Evolutionary conservation across 1,139 yeast genomes (phyloP).

Genomic region (Yamadazyma spencermartinsiae): DNA sequence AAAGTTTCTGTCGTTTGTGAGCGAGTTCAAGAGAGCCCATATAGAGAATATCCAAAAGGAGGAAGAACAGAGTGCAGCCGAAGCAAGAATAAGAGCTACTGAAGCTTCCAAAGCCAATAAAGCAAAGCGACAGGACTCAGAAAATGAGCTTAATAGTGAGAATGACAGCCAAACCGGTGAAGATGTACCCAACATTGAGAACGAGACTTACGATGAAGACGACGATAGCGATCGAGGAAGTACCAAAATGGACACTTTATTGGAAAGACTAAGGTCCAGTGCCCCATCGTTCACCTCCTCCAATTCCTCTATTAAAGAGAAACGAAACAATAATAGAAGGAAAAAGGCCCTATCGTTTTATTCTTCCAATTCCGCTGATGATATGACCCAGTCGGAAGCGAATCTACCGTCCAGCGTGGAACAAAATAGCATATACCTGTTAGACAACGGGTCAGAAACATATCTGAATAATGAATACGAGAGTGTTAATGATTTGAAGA

Average conservation of each 20-base stretch:
- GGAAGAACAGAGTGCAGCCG: constrained; percentile 45
- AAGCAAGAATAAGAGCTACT: constrained; percentile 35
- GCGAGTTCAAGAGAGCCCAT: constrained; percentile 46
- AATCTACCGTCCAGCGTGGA: not conserved
- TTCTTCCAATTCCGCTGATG: constrained; percentile 25
- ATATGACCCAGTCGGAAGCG: not conserved
- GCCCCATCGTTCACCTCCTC: constrained; percentile 23
- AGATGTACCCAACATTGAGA: constrained; percentile 9
- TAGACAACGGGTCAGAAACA: constrained; percentile 8
- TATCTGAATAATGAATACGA: constrained; percentile 29
- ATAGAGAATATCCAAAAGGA: constrained; percentile 49
- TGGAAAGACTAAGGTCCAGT: constrained; percentile 38
- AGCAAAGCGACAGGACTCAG: constrained; percentile 9
- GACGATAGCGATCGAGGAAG: constrained; percentile 14
- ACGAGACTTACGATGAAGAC: constrained; percentile 11
- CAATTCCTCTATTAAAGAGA: constrained; percentile 17
- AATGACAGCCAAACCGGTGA: constrained; percentile 10
- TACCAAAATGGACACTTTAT: constrained; percentile 40
- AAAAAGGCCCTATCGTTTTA: constrained; percentile 39
- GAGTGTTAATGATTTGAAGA: constrained; percentile 39
- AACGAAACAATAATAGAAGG: constrained; percentile 26
- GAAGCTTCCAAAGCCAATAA: constrained; percentile 25
- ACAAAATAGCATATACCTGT: not conserved
- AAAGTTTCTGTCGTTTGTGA: constrained; percentile 38
- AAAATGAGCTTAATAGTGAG: constrained; percentile 6